These are phyloP conservation scores for Blastobotrys apis DNA, from an alignment of 1,139 yeast species.

Conservation along the genomic window DNA sequence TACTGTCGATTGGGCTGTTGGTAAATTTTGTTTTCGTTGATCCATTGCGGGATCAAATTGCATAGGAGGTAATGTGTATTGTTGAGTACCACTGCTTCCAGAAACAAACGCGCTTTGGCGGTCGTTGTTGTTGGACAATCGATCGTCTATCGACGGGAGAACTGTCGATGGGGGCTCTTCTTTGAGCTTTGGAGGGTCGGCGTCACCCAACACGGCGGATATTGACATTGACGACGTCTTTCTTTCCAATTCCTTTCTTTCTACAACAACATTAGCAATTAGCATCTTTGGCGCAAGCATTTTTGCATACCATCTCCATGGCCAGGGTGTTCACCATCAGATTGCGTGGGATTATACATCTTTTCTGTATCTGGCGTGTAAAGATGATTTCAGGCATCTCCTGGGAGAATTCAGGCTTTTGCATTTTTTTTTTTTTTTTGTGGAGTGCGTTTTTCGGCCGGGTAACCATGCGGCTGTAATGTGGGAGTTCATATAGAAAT, in stretches of 20 bases:
- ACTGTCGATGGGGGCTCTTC: constrained; percentile 6
- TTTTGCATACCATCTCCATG: background rate
- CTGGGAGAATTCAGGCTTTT: too few species aligned
- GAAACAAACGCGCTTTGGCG: constrained; percentile 7
- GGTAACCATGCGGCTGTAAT: background rate
- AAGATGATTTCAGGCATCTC: too few species aligned
- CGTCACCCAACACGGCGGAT: constrained; percentile 12
- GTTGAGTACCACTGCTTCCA: constrained; percentile 5
- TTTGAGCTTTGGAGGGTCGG: background rate
- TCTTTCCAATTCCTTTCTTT: background rate
- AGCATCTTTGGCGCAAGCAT: background rate
- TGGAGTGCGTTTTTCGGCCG: background rate
- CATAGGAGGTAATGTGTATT: constrained; percentile 23
- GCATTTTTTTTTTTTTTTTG: too few species aligned
- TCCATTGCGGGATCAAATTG: constrained; percentile 24
- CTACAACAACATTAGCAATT: background rate
- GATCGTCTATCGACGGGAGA: constrained; percentile 1
- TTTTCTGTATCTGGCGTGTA: too few species aligned
- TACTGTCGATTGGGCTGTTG: background rate
- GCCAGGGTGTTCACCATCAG: background rate
- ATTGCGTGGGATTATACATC: constrained; percentile 9
- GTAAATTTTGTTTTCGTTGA: constrained; percentile 22
- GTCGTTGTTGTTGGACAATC: constrained; percentile 1
- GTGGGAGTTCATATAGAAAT: too few species aligned
- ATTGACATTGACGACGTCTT: constrained; percentile 16